Evolutionary conservation across 345 rosid genomes (phyloP).

Genomic region (Brassica nigra): DNA sequence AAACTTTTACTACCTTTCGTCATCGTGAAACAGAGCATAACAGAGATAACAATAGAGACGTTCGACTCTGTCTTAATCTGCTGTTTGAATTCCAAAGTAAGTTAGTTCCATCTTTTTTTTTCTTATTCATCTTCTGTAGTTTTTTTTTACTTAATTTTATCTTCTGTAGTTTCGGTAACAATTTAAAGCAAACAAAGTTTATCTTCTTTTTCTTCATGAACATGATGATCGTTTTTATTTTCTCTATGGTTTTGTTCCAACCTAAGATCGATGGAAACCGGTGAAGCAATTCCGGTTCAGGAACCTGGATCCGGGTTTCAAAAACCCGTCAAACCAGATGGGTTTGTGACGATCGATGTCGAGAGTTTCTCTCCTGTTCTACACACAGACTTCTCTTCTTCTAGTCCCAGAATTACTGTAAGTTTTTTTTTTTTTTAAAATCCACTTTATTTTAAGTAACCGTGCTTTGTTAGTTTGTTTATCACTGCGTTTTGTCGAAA

Average conservation of each 20-base stretch:
- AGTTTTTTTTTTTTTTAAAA: slow-evolving; percentile 1
- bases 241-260: background rate
- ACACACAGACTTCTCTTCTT: slow-evolving; percentile 41
- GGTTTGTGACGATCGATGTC: slow-evolving; percentile 70
- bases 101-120: background rate
- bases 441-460: background rate
- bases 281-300: slow-evolving; percentile 45
- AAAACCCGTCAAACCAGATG: slow-evolving; percentile 51
- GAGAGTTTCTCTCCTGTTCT: slow-evolving; percentile 52
- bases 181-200: background rate
- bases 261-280: slow-evolving; percentile 19
- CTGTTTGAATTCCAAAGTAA: slow-evolving; percentile 24
- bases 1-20: slow-evolving; percentile 33
- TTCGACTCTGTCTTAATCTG: slow-evolving; percentile 27
- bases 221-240: slow-evolving; percentile 6
- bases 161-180: background rate
- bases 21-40: slow-evolving; percentile 28
- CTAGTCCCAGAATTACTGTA: slow-evolving; percentile 35
- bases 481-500: background rate
- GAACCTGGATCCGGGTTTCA: slow-evolving; percentile 51
- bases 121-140: background rate
- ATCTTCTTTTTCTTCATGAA: slow-evolving; percentile 1
- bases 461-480: background rate
- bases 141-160: background rate
- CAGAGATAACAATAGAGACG: slow-evolving; percentile 9